phyloP scores from a whole-genome alignment of 768 basidiomycete species.

The Suillus brevipes region DNA sequence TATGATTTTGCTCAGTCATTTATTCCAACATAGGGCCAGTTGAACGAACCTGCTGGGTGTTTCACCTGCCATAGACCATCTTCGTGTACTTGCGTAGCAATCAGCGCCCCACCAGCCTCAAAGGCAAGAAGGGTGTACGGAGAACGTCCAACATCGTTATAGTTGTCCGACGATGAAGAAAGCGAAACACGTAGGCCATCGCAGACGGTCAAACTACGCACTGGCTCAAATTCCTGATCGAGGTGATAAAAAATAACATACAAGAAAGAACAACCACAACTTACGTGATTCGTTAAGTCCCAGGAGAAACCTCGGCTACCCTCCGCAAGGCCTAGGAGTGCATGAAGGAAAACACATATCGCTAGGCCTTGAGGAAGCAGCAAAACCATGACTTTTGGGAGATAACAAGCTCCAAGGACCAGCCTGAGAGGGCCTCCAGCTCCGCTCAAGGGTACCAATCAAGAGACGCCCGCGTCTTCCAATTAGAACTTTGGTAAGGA shows the following conservation, averaged over 20 bases:
- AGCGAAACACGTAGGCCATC: constrained; percentile 14
- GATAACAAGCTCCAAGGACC: constrained; percentile 11
- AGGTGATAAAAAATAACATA: not conserved
- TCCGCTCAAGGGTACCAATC: constrained; percentile 5
- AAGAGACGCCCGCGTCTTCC: constrained; percentile 12
- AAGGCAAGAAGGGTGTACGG: constrained; percentile 47
- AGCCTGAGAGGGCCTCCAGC: constrained; percentile 19
- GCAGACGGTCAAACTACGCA: constrained; percentile 17
- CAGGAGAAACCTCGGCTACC: constrained; percentile 6
- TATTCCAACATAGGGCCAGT: not conserved
- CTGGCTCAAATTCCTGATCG: not conserved
- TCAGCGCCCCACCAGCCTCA: constrained; percentile 36
- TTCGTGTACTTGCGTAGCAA: constrained; percentile 29
- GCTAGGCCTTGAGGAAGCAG: constrained; percentile 9
- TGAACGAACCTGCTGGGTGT: constrained; percentile 41
- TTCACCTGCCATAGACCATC: constrained; percentile 40
- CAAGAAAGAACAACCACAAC: not conserved
- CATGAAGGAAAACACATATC: constrained; percentile 2
- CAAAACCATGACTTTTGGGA: constrained; percentile 15
- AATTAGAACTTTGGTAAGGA: constrained; percentile 9
- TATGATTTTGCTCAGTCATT: not conserved
- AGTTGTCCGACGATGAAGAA: not conserved
- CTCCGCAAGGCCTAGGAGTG: not conserved
- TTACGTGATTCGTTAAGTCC: constrained; percentile 7
- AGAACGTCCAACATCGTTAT: constrained; percentile 20